Percentiles rank a stretch among this genome's conserved stretches.
Conservation (phyloP, 2,329 filamentous ascomycete genomes). For the Diaporthe vaccinii region DNA sequence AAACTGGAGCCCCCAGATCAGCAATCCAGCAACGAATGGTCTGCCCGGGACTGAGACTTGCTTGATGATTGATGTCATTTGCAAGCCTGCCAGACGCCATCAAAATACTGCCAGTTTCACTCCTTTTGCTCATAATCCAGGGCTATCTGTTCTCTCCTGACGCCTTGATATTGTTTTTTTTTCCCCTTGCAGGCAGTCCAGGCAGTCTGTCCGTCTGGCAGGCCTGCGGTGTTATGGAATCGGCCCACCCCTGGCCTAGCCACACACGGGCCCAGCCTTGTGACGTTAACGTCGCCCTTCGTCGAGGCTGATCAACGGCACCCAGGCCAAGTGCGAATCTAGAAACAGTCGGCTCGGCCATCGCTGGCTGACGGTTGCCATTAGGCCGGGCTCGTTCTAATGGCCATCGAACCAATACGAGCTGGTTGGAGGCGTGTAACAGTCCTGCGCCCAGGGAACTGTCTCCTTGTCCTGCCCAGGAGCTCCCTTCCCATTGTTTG, state of each 20-base stretch:
- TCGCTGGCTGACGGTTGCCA: conserved; percentile 20
- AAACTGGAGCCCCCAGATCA: conserved; percentile 23
- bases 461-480: conserved; percentile 21
- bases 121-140: neutral
- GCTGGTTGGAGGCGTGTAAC: neutral
- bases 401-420: conserved; percentile 13
- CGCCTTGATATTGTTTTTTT: neutral
- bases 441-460: conserved; percentile 13
- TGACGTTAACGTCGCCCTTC: conserved; percentile 29
- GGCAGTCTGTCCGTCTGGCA: neutral
- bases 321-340: conserved; percentile 3
- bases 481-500: neutral
- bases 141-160: neutral
- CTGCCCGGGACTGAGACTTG: conserved; percentile 11
- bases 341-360: conserved; percentile 22
- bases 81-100: conserved; percentile 3
- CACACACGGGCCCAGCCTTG: conserved; percentile 16
- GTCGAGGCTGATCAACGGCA: conserved; percentile 25
- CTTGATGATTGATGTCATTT: conserved; percentile 5
- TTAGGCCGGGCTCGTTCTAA: neutral
- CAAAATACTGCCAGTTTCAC: neutral
- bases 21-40: conserved; percentile 6
- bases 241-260: neutral
- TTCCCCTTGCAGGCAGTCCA: neutral
- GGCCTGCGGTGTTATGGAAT: neutral